Evolutionary conservation across 2,329 filamentous ascomycete species (phyloP).

Genomic region (Emydomyces testavorans): DNA sequence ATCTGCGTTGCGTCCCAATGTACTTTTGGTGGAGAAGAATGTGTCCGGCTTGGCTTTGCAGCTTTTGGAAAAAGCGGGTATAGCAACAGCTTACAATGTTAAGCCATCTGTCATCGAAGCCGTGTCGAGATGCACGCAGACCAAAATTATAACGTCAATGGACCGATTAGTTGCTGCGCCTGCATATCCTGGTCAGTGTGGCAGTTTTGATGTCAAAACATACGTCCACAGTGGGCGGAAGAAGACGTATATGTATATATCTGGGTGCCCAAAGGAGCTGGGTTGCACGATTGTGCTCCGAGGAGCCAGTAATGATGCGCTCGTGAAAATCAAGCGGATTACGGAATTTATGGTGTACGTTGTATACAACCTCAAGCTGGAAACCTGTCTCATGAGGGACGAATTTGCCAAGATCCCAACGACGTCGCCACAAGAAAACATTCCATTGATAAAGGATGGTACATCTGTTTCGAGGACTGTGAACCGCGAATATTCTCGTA

Average conservation of each 20-base stretch:
- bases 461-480: neutral
- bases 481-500: neutral
- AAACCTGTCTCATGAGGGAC: conserved; percentile 87
- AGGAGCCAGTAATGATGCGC: conserved; percentile 58
- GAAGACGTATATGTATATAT: conserved; percentile 93
- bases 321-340: conserved; percentile 77
- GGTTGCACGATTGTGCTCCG: conserved; percentile 90
- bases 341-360: conserved; percentile 99
- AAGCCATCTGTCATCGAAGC: conserved; percentile 93
- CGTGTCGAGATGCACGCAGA: conserved; percentile 82
- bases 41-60: conserved; percentile 85
- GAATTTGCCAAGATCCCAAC: conserved; percentile 76
- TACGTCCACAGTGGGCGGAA: conserved; percentile 75
- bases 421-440: conserved; percentile 13
- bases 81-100: conserved; percentile 91
- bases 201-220: conserved; percentile 88
- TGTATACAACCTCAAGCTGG: conserved; percentile 91
- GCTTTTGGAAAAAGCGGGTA: conserved; percentile 74
- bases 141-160: conserved; percentile 83
- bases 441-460: conserved; percentile 13
- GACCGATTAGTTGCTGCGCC: conserved; percentile 75
- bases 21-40: conserved; percentile 84
- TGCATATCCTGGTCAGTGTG: conserved; percentile 66
- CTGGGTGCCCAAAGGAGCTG: conserved; percentile 75
- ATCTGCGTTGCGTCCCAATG: conserved; percentile 67